phyloP scores from a whole-genome alignment of 306 rosid genomes.

The Alnus glutinosa region DNA sequence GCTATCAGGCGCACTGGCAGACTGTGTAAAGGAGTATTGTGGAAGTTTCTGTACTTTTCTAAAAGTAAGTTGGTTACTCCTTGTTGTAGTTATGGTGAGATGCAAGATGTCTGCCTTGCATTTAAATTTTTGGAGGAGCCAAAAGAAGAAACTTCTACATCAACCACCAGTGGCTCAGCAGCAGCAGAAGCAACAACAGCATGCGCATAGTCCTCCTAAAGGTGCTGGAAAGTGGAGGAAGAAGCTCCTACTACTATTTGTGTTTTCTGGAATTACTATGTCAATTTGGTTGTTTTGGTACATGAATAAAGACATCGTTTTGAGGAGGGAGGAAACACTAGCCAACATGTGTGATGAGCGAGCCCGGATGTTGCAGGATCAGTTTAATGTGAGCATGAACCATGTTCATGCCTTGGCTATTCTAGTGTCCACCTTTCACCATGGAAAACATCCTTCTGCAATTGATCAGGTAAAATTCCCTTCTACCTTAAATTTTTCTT shows the following conservation, averaged over 20 bases:
- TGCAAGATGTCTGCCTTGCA: slow-evolving; percentile 42
- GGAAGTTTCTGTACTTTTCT: slow-evolving; percentile 35
- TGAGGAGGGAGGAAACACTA: slow-evolving; percentile 77
- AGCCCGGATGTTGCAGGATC: slow-evolving; percentile 97
- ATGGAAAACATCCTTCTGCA: slow-evolving; percentile 82
- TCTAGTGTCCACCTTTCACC: slow-evolving; percentile 96
- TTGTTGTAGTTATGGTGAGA: slow-evolving; percentile 52
- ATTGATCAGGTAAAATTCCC: slow-evolving; percentile 72
- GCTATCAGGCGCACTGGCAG: slow-evolving; percentile 32
- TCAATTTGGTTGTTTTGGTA: slow-evolving; percentile 72
- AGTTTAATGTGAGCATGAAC: slow-evolving; percentile 91
- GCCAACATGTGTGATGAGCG: slow-evolving; percentile 96
- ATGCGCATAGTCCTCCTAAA: slow-evolving; percentile 40
- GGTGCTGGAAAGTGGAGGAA: slow-evolving; percentile 80
- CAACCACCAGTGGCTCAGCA: slow-evolving; percentile 37
- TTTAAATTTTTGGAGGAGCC: slow-evolving; percentile 43
- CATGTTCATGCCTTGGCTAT: slow-evolving; percentile 94
- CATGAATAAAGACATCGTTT: slow-evolving; percentile 44
- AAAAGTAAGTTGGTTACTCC: slow-evolving; percentile 52
- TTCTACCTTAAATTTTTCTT: slow-evolving; percentile 6
- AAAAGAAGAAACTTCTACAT: slow-evolving; percentile 39
- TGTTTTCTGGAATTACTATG: slow-evolving; percentile 45
- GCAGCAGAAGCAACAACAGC: slow-evolving; percentile 37
- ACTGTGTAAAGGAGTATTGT: slow-evolving; percentile 33
- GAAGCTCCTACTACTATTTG: slow-evolving; percentile 50